These are phyloP conservation scores for Apiotrichum akiyoshidainum DNA, from an alignment of 1,284 basidiomycete genomes.

Conservation along the genomic window DNA sequence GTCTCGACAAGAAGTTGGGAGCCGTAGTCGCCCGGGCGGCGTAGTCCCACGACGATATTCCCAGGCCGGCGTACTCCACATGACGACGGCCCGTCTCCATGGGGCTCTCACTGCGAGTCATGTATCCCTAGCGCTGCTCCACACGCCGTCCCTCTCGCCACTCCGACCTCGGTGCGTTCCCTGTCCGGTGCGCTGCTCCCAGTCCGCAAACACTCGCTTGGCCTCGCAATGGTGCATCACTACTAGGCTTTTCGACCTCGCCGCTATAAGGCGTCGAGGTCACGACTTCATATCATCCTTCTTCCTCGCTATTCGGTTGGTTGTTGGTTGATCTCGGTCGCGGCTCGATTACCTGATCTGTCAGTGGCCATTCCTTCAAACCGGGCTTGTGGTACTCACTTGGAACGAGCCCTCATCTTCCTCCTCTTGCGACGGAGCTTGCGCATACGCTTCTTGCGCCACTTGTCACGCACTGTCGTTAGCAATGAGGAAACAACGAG, in stretches of 20 bases:
- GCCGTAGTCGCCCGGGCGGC: no score
- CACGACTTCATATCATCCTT: background rate
- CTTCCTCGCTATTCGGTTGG: background rate
- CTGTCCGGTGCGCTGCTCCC: no score
- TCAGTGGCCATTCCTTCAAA: no score
- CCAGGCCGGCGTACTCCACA: no score
- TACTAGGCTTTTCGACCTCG: background rate
- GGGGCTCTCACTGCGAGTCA: no score
- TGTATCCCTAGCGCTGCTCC: background rate
- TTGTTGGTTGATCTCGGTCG: background rate
- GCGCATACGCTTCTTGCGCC: constrained; percentile 27
- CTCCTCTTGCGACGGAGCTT: constrained; percentile 26
- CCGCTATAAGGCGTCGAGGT: background rate
- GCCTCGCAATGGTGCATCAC: background rate
- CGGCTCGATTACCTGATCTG: background rate
- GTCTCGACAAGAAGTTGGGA: no score
- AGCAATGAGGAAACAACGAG: background rate
- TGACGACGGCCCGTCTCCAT: no score
- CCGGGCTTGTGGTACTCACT: constrained; percentile 6
- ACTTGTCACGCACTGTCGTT: constrained; percentile 21
- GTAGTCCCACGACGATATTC: no score
- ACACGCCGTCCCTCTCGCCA: background rate
- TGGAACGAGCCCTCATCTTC: constrained; percentile 25
- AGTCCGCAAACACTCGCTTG: background rate
- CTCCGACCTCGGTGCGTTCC: background rate